Evolutionary conservation across 2,329 filamentous ascomycete genomes (phyloP).

Genomic region (Leptographium lundbergii): DNA sequence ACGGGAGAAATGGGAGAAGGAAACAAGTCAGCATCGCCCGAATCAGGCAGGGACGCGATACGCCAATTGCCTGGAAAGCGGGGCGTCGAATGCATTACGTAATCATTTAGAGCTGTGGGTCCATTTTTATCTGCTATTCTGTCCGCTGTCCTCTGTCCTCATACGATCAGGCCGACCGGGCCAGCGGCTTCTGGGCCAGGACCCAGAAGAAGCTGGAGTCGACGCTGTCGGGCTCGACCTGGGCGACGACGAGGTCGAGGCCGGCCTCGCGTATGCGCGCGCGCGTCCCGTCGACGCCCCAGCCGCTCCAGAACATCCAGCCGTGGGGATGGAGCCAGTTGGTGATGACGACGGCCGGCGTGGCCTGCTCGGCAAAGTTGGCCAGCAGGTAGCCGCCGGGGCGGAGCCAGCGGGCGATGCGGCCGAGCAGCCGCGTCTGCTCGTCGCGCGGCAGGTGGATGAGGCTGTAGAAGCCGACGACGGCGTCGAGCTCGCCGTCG

Average conservation of each 20-base stretch:
- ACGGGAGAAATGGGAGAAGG: background rate
- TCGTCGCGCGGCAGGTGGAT: slow-evolving; percentile 40
- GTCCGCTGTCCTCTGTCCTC: background rate
- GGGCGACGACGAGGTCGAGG: slow-evolving; percentile 20
- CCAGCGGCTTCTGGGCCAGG: slow-evolving; percentile 24
- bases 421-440: slow-evolving; percentile 31
- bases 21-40: background rate
- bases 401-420: slow-evolving; percentile 34
- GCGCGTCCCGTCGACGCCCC: slow-evolving; percentile 22
- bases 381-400: slow-evolving; percentile 36
- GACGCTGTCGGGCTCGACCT: slow-evolving; percentile 19
- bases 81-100: background rate
- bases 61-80: background rate
- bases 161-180: too few species aligned
- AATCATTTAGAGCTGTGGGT: too few species aligned
- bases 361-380: slow-evolving; percentile 26
- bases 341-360: slow-evolving; percentile 18
- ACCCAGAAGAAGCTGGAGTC: slow-evolving; percentile 27
- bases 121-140: background rate
- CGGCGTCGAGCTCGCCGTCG: slow-evolving; percentile 28
- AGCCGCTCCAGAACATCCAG: slow-evolving; percentile 32
- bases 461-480: slow-evolving; percentile 40
- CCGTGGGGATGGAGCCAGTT: slow-evolving; percentile 26
- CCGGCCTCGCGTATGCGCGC: slow-evolving; percentile 18
- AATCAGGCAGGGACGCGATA: background rate